Conservation (phyloP, 163 green algal genomes). For the Prototheca wickerhamii region DNA sequence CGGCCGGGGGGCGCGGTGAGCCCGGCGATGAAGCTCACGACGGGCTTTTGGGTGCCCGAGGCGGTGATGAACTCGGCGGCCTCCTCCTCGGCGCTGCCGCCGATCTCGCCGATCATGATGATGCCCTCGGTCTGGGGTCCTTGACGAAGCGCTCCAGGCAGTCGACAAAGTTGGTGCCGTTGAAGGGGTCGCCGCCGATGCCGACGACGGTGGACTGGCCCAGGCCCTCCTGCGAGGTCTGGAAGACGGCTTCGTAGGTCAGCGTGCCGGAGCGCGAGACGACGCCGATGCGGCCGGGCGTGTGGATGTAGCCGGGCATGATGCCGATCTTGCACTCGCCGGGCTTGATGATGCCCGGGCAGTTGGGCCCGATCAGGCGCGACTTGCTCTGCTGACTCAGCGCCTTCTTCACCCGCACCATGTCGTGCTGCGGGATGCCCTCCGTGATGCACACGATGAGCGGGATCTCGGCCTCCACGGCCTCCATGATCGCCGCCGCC, state of each 20-base stretch:
- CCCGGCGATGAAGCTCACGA: conserved; percentile 98
- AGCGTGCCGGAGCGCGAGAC: conserved; percentile 96
- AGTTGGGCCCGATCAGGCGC: conserved; percentile 97
- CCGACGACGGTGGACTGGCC: conserved; percentile 96
- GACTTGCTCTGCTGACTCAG: conserved; percentile 83
- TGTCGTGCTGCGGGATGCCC: conserved; percentile 96
- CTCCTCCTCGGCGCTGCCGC: conserved; percentile 91
- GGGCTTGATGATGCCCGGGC: conserved; percentile 99
- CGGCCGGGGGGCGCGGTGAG: conserved; percentile 91
- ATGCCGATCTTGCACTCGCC: conserved; percentile 99
- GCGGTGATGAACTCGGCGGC: conserved; percentile 86
- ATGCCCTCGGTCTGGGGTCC: conserved; percentile 97
- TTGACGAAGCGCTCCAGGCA: conserved; percentile 93
- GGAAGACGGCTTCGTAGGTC: conserved; percentile 95
- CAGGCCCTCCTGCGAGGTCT: conserved; percentile 82
- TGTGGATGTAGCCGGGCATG: conserved; percentile 99
- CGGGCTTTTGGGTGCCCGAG: conserved; percentile 88
- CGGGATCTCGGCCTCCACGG: conserved; percentile 84
- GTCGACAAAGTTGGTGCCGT: conserved; percentile 99
- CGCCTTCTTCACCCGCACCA: conserved; percentile 79
- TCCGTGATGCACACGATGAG: conserved; percentile 99
- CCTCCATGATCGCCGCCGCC: conserved; percentile 87
- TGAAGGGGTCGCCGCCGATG: conserved; percentile 99
- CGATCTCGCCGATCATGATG: conserved; percentile 98
- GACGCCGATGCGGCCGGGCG: conserved; percentile 87